These are phyloP conservation scores for Elongisporangium undulatum DNA, from an alignment of 352 stramenopile species.

Conservation along the genomic window DNA sequence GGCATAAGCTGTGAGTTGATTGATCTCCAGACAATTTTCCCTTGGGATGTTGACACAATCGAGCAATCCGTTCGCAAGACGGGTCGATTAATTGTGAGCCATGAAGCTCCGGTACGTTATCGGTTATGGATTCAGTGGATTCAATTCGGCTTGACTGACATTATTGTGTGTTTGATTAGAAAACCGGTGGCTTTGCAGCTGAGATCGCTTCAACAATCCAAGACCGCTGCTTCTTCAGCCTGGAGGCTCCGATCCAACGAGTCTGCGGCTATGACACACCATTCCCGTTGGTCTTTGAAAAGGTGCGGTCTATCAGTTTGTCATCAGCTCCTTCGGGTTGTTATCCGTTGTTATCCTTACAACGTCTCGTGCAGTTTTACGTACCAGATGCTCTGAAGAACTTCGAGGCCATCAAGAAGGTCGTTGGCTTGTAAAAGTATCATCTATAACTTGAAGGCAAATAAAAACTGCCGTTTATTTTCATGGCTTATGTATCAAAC, in stretches of 20 bases:
- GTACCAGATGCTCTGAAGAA: conserved; percentile 93
- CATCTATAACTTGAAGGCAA: too few species aligned
- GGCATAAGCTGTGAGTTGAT: conserved; percentile 97
- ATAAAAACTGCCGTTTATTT: too few species aligned
- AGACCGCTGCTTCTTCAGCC: conserved; percentile 93
- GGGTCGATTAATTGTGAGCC: conserved; percentile 93
- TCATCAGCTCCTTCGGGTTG: neutral
- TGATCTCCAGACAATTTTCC: conserved; percentile 97
- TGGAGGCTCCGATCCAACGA: conserved; percentile 95
- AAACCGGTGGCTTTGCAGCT: conserved; percentile 92
- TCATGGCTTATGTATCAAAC: too few species aligned
- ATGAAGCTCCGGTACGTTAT: conserved; percentile 92
- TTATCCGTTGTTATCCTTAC: conserved; percentile 2
- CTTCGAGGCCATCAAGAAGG: conserved; percentile 93
- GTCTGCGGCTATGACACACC: conserved; percentile 96
- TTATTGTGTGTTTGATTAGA: conserved; percentile 20
- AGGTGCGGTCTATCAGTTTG: conserved; percentile 28
- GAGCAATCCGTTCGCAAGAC: conserved; percentile 96
- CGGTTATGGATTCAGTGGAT: conserved; percentile 3
- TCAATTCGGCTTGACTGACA: conserved; percentile 1
- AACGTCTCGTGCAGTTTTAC: conserved; percentile 79
- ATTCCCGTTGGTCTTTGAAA: conserved; percentile 97
- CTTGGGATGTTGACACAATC: conserved; percentile 96
- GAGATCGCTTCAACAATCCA: conserved; percentile 95
- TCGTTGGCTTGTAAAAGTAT: conserved; percentile 79